phyloP scores from a whole-genome alignment of 495 filamentous ascomycete species.

The Aspergillus baeticus region DNA sequence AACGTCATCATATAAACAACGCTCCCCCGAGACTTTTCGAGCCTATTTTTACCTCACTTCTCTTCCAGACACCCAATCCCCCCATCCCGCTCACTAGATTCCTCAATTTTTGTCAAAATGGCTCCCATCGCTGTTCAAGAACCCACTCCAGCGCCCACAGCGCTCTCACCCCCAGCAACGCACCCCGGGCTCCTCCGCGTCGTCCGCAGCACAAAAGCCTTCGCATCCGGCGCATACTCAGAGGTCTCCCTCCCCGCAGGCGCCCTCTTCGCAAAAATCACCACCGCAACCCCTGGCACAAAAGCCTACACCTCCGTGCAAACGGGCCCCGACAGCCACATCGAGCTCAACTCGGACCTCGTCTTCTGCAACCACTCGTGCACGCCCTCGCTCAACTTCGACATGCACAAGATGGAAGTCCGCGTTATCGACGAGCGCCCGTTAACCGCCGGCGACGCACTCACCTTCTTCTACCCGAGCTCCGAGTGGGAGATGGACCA shows the following conservation, averaged over 20 bases:
- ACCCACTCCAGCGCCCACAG: conserved; percentile 4
- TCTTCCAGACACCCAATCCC: not conserved
- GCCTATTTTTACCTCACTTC: not conserved
- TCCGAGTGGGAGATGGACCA: conserved; percentile 78
- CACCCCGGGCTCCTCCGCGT: conserved; percentile 39
- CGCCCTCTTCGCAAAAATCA: conserved; percentile 54
- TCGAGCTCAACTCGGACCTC: conserved; percentile 73
- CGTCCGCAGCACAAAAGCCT: conserved; percentile 42
- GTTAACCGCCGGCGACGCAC: conserved; percentile 54
- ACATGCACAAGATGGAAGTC: conserved; percentile 62
- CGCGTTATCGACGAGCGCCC: conserved; percentile 57
- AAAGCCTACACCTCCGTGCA: conserved; percentile 73
- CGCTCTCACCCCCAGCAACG: conserved; percentile 22
- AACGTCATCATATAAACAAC: conserved; percentile 2
- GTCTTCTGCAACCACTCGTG: conserved; percentile 78
- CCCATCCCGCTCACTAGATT: not conserved
- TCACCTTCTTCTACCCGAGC: conserved; percentile 79
- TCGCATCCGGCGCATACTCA: conserved; percentile 61
- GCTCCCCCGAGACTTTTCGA: not conserved
- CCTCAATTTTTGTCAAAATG: conserved; percentile 19
- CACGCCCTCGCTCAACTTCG: conserved; percentile 66
- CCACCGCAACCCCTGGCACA: conserved; percentile 51
- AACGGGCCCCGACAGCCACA: conserved; percentile 56
- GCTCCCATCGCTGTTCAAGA: conserved; percentile 20
- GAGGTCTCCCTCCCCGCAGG: conserved; percentile 61